These are phyloP conservation scores for Phytophthora palmivora DNA, from an alignment of 352 stramenopile genomes.

Conservation along the genomic window DNA sequence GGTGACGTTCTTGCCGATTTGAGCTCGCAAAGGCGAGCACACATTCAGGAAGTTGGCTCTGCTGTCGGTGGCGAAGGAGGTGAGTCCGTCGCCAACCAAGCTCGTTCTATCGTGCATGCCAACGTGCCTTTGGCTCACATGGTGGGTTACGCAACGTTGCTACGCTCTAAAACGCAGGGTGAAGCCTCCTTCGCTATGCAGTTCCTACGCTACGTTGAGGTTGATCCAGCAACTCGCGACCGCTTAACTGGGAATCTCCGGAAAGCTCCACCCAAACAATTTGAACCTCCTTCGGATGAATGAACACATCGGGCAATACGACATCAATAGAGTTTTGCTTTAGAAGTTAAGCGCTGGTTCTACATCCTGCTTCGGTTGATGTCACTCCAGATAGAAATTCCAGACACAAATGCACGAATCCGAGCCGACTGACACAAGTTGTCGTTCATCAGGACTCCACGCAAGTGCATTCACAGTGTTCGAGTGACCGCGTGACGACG, in stretches of 20 bases:
- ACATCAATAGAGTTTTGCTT: slow-evolving; percentile 28
- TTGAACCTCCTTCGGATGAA: slow-evolving; percentile 6
- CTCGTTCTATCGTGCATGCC: slow-evolving; percentile 65
- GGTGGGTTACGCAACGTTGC: slow-evolving; percentile 79
- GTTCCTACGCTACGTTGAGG: slow-evolving; percentile 73
- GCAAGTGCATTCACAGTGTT: slow-evolving; percentile 72
- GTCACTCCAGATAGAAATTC: slow-evolving; percentile 83
- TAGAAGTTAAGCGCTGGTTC: slow-evolving; percentile 1
- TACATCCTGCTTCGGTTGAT: not conserved
- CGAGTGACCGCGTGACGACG: slow-evolving; percentile 69
- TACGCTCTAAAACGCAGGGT: slow-evolving; percentile 83
- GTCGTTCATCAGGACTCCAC: slow-evolving; percentile 92
- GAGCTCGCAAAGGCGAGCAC: slow-evolving; percentile 68
- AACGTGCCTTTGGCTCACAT: slow-evolving; percentile 79
- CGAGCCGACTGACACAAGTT: slow-evolving; percentile 89
- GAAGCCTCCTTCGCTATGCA: slow-evolving; percentile 84
- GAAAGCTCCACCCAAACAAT: slow-evolving; percentile 20
- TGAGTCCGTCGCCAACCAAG: slow-evolving; percentile 28
- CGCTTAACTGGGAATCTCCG: slow-evolving; percentile 43
- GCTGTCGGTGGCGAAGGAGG: slow-evolving; percentile 30
- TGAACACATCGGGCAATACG: not conserved
- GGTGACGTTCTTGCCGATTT: slow-evolving; percentile 83
- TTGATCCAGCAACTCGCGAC: slow-evolving; percentile 60
- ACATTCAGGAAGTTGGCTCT: slow-evolving; percentile 70
- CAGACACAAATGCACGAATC: slow-evolving; percentile 92